A percentile compares a stretch with the other conserved stretches of the same genome.
These are phyloP conservation scores for Rosa lucieae DNA, from an alignment of 306 rosid genomes.

Conservation along the genomic window DNA sequence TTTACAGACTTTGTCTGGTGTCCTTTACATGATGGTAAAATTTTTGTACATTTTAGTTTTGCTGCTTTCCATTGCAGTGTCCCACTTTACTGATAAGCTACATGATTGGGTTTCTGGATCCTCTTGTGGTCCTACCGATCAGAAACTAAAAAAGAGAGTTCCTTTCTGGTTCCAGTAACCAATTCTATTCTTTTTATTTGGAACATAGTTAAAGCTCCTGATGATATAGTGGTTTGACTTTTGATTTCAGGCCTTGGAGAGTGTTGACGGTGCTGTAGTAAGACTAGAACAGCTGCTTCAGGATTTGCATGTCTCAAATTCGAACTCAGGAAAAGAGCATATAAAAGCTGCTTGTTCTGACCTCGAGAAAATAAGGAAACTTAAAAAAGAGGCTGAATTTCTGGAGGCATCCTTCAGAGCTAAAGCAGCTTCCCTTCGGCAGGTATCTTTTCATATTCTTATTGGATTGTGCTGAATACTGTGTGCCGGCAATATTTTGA, in stretches of 20 bases:
- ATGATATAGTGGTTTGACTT: slow-evolving; percentile 25
- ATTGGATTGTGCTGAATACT: slow-evolving; percentile 13
- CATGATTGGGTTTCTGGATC: not conserved
- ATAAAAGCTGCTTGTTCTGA: slow-evolving; percentile 97
- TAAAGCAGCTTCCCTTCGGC: slow-evolving; percentile 84
- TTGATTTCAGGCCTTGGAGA: slow-evolving; percentile 75
- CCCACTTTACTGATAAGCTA: not conserved
- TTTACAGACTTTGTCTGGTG: not conserved
- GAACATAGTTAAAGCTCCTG: slow-evolving; percentile 19
- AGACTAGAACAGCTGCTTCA: slow-evolving; percentile 93
- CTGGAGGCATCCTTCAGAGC: slow-evolving; percentile 95
- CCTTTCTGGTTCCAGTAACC: not conserved
- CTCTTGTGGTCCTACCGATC: slow-evolving; percentile 4
- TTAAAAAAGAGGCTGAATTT: slow-evolving; percentile 95
- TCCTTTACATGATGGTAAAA: slow-evolving; percentile 1
- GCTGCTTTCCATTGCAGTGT: not conserved
- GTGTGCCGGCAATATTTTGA: not conserved
- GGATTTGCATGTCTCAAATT: slow-evolving; percentile 79
- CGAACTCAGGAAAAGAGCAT: slow-evolving; percentile 89
- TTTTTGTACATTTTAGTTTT: not conserved
- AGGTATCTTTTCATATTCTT: slow-evolving; percentile 41
- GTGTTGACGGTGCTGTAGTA: slow-evolving; percentile 81
- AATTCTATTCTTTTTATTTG: slow-evolving; percentile 24
- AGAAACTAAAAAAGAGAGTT: not conserved
- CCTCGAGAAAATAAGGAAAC: slow-evolving; percentile 93